Base-by-base conservation (phyloP, 805 yeast genomes). In the Phaffomyces thermotolerans region DNA sequence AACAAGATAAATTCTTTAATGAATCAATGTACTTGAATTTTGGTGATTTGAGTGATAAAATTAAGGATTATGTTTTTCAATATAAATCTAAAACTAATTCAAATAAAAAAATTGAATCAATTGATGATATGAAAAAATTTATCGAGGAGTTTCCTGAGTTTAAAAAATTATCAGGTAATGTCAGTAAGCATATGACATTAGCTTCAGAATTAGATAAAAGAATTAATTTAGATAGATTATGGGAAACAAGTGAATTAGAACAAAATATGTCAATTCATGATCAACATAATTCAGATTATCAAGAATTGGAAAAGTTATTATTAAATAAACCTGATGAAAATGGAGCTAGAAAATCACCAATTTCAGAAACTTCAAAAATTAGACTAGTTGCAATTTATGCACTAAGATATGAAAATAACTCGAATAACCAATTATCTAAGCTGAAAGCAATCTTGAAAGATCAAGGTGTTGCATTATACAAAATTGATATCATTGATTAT, bases 61-160 rank as follows among this genome's bases (percentile, higher is more conserved):
- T 93, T 56, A 90, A 87, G 56, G 80, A 75, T 44, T 87, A 86
- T 57, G 96, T 93, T 29, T 81, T 80, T 43, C 81, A 78, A 37
- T 93, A 89, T 63, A 91, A 88, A 57, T 60, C 70, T 18, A 85
- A 84, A 56, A 85, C 97, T 1, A 84, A 89, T 54, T 75, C 82
- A 18, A 78, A 80, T 41, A 78, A 78, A 38, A 79, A 81, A 48
- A 73, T 91, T 49, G 80, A 80, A 50, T 81, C 93, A 32, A 78
- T 93, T 37, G 79, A 85, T 17, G 99, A 93, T 56, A 84, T 93
- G 78, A 93, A 91, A 62, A 79, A 80, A 53, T 86, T 91, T 56
- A 79, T 93, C 44, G 96, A 90, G 46, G 87, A 87, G 49, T 89
- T 84, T 56, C 99, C 99, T 2, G 99, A 93, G 60, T 90, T 86